Evolutionary conservation across 225 moss, liverwort and hornwort genomes (phyloP), one percentile per base, ranked within the genome.

Genomic region (Neckera pumila): DNA sequence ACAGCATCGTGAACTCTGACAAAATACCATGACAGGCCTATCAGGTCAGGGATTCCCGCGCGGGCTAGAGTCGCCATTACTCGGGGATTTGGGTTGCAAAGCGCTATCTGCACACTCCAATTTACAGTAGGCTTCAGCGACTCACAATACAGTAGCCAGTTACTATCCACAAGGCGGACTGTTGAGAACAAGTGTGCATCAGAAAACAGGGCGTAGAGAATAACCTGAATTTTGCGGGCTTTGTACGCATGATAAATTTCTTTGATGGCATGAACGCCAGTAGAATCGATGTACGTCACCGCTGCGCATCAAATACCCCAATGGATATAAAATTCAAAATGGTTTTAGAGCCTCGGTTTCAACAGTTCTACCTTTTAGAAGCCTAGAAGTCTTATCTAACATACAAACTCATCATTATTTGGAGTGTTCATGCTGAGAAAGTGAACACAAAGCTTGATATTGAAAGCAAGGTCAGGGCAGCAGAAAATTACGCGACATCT

Each of bases 1-100:
- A 99, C 96, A 54, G 99, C 99, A 87, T 99, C 99, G 86, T 99
- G 99, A 70, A 99, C 96, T 82, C 99, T 90, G 66, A 97, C 99
- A 60, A 99, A 99, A 89, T 96, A 96, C 99, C 97, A 97, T 38
- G 93, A 90, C 45, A 76, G 85, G 73, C 96, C 97, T 62, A 99
- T 95, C 34, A 95, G 90, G 64, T 97, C 96, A n/a, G 95, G 96
- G 59, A 99, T 90, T 79, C 95, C 96, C 57, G 97, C 99, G 57
- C 91, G 91, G 49, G 94, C 91, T n/a, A 99, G 94, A 53, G 96
- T 96, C 66, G 17, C 91, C 96, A 97, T 94, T 57, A 99, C 99
- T 60, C 93, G 93, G 76, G 87, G 91, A 90, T 92, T 96, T 59
- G 97, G 99, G 80, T 99, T 99, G 88, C 96, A 97, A 66, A 99